Evolutionary conservation across 1,284 basidiomycete species (phyloP), one percentile per base, ranked within the genome.

Genomic region (Microbotryum saponariae): DNA sequence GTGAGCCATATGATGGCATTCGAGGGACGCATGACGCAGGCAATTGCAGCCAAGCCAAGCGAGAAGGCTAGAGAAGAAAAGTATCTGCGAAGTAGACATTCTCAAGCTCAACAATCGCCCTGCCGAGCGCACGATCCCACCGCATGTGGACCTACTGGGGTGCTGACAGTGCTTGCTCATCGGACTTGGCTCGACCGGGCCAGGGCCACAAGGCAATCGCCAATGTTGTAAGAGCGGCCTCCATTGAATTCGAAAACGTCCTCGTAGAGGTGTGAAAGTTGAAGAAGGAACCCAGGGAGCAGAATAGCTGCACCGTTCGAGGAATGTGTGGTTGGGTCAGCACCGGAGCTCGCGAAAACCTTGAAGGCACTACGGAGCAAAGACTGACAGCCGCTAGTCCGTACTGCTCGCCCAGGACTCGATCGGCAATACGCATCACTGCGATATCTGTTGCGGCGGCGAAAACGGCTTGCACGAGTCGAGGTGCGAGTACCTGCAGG

Each of bases 211-310:
- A 83, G 27, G 79, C 80, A 55, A 97, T 80, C 0, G 92, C 92
- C 45, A 87, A 77, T 0, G 85, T 85, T 0, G 88, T 89, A 48
- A 98, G 76, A 0, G 89, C 84, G 0, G 91, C 92, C 74, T 99
- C 96, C 23, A 91, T 77, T 6, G 91, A 93, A 73, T 97, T 99
- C 18, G 91, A 94, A 46, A 98, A 79, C 0, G 92, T 90, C 23
- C 96, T 82, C 6, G 91, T 87, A 14, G 96, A 79, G 1, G 90
- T 84, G 58, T 94, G 80, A 0, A 83, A 83, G 73, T 94, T 83
- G 78, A 97, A 98, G 69, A 94, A 83, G 0, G 89, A 94, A 0
- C 86, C 83, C 48, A 92, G 74, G 10, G 91, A 94, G 44, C 94
- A 76, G 61, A 93, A 80, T 23, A 88, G 77, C 92, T 96, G 70